phyloP scores from a whole-genome alignment of 2,329 filamentous ascomycete genomes.

The Claviceps africana region DNA sequence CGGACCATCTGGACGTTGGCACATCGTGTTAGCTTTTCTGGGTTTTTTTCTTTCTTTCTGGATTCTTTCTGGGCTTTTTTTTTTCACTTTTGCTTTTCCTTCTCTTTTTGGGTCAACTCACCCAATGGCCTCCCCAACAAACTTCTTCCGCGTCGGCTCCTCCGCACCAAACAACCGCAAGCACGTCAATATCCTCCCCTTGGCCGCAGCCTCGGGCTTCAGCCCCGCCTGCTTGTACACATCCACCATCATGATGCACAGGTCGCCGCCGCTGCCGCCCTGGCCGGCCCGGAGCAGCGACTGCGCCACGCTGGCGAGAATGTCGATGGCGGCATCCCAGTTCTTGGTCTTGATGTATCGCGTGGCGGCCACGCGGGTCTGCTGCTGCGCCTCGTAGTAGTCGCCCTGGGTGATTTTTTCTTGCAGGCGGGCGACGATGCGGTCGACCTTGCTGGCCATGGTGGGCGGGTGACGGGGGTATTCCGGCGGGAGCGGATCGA shows the following conservation, averaged over 20 bases:
- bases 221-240: slow-evolving; percentile 81
- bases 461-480: not conserved
- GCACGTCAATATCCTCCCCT: slow-evolving; percentile 63
- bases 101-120: slow-evolving; percentile 22
- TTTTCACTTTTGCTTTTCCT: not conserved
- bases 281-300: slow-evolving; percentile 85
- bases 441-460: slow-evolving; percentile 28
- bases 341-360: slow-evolving; percentile 83
- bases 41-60: not conserved
- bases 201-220: slow-evolving; percentile 58
- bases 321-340: slow-evolving; percentile 74
- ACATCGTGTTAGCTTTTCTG: slow-evolving; percentile 5
- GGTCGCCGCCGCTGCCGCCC: slow-evolving; percentile 80
- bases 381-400: slow-evolving; percentile 97
- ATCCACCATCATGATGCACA: slow-evolving; percentile 76
- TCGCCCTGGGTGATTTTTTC: slow-evolving; percentile 80
- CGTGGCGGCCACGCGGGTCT: slow-evolving; percentile 86
- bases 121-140: slow-evolving; percentile 71
- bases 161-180: slow-evolving; percentile 66
- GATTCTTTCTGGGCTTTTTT: not conserved
- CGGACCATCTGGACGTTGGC: slow-evolving; percentile 51
- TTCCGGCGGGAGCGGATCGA: not conserved
- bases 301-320: slow-evolving; percentile 71
- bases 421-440: slow-evolving; percentile 54
- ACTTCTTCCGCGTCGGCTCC: slow-evolving; percentile 88